Conservation (phyloP, 129 eudicot genomes). For the Centaurea solstitialis region DNA sequence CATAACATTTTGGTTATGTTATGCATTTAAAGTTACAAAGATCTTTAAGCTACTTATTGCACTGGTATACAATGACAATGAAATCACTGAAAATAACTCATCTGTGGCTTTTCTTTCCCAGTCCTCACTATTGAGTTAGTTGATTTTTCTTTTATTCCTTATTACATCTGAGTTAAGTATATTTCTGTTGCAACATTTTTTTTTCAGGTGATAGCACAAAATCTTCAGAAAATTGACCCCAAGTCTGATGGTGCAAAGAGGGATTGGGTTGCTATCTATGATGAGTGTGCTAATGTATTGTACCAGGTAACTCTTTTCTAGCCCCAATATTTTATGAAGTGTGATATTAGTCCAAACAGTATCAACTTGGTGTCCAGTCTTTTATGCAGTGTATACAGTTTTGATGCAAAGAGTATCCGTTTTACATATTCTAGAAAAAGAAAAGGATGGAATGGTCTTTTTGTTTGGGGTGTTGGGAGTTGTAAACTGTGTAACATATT, state of each 20-base stretch:
- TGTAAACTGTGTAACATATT: too few species aligned
- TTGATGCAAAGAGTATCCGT: neutral
- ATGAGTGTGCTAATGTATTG: conserved; percentile 95
- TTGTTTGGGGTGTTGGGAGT: too few species aligned
- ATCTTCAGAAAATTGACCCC: conserved; percentile 96
- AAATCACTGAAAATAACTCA: neutral
- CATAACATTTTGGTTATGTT: neutral
- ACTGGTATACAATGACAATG: neutral
- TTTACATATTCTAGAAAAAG: neutral
- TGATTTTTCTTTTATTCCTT: neutral
- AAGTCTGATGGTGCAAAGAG: conserved; percentile 99
- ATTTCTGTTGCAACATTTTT: neutral
- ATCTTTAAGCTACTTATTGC: neutral
- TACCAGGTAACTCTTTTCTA: conserved; percentile 64
- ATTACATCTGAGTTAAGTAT: neutral
- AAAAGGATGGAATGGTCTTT: neutral
- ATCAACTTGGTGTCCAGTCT: neutral
- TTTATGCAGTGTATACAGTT: neutral
- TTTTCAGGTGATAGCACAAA: conserved; percentile 89
- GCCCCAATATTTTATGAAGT: neutral
- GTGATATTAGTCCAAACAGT: neutral
- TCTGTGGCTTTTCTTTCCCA: neutral
- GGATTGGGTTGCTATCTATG: conserved; percentile 99
- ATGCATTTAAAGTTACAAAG: neutral
- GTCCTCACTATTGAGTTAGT: conserved; percentile 7